A percentile compares a stretch with the other conserved stretches of the same genome.
These are phyloP conservation scores for Vigna trinervia DNA, from an alignment of 306 rosid species.

Conservation along the genomic window DNA sequence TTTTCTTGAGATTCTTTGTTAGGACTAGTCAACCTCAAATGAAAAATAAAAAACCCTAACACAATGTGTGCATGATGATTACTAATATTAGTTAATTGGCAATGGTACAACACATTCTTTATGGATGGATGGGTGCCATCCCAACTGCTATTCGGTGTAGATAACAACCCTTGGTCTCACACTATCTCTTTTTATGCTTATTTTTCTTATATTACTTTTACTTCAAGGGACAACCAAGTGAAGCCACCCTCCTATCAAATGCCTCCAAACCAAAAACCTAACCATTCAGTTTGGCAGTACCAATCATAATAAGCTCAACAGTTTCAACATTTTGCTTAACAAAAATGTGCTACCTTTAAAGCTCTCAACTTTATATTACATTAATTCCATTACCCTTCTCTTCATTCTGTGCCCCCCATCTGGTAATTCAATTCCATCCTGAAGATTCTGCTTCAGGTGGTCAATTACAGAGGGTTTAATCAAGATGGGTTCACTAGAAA, in stretches of 20 bases:
- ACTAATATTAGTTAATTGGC: constrained; percentile 37
- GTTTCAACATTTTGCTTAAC: constrained; percentile 42
- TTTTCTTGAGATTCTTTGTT: constrained; percentile 10
- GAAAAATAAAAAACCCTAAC: neutral
- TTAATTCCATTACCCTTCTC: constrained; percentile 30
- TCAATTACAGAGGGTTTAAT: constrained; percentile 13
- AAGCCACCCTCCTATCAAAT: constrained; percentile 56
- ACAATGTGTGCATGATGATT: constrained; percentile 33
- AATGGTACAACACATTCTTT: constrained; percentile 36
- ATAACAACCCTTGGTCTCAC: constrained; percentile 56
- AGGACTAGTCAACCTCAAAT: constrained; percentile 43
- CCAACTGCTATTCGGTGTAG: constrained; percentile 82
- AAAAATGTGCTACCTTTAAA: constrained; percentile 37
- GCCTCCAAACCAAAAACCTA: constrained; percentile 38
- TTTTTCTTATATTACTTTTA: constrained; percentile 60
- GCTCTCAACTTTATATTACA: constrained; percentile 42
- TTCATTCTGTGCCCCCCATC: constrained; percentile 40
- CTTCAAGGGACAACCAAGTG: constrained; percentile 79
- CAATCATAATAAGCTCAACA: constrained; percentile 49
- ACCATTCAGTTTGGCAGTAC: constrained; percentile 56
- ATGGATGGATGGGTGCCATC: constrained; percentile 72
- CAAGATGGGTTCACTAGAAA: constrained; percentile 76
- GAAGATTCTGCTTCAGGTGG: constrained; percentile 37
- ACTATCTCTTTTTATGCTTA: neutral
- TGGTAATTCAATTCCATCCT: constrained; percentile 34